A percentile compares a stretch with the other conserved stretches of the same genome.
Evolutionary conservation across 2,329 filamentous ascomycete species (phyloP).

Genomic region (Aspergillus neoniger): DNA sequence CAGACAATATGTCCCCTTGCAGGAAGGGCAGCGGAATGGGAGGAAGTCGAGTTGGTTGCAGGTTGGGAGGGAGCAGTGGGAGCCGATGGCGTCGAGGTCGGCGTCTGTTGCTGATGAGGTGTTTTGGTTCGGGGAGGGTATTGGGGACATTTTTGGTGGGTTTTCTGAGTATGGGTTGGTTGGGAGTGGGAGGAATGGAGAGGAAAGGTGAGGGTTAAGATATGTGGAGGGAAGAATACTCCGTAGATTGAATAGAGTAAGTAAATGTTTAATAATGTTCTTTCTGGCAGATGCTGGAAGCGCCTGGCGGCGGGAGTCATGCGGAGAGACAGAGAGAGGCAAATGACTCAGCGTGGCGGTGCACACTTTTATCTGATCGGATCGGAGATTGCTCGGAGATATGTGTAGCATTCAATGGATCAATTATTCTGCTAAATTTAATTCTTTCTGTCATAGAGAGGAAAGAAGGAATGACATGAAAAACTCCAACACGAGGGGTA

Average conservation of each 20-base stretch:
- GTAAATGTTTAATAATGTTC: too few species aligned
- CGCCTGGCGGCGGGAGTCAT: constrained; percentile 10
- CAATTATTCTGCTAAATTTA: not conserved
- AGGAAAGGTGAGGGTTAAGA: not conserved
- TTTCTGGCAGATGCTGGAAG: constrained; percentile 19
- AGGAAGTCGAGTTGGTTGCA: constrained; percentile 96
- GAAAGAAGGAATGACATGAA: not conserved
- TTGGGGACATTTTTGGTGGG: not conserved
- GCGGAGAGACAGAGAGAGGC: constrained; percentile 24
- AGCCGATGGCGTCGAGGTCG: constrained; percentile 83
- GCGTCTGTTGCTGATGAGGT: constrained; percentile 48
- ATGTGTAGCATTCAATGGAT: too few species aligned
- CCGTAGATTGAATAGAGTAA: not conserved
- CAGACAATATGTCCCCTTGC: constrained; percentile 80
- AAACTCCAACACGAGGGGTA: constrained; percentile 16
- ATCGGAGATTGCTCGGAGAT: constrained; percentile 18
- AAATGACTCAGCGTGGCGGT: constrained; percentile 17
- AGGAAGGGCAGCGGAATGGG: constrained; percentile 91
- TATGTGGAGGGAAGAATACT: not conserved
- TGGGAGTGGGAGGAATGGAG: not conserved
- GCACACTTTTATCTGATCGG: constrained; percentile 18
- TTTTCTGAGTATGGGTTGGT: not conserved
- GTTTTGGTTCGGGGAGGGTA: constrained; percentile 20
- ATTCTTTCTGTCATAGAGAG: not conserved
- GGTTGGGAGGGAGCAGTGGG: constrained; percentile 86